Evolutionary conservation across 2,329 filamentous ascomycete genomes (phyloP).

Genomic region (Ophiostoma himal-ulmi): DNA sequence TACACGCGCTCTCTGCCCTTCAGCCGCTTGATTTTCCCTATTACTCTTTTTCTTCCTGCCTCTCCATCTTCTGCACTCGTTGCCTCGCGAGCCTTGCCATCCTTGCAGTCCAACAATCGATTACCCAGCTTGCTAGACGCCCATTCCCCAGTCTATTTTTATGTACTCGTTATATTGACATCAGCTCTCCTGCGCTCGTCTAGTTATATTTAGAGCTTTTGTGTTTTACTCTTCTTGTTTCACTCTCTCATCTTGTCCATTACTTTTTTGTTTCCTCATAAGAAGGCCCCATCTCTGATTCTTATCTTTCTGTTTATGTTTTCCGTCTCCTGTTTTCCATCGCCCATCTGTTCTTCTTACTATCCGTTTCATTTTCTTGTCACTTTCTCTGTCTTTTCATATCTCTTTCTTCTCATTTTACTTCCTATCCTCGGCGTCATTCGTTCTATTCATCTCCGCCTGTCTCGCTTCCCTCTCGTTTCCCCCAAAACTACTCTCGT

Average conservation of each 20-base stretch:
- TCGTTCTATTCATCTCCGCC: not conserved
- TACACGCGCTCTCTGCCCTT: not conserved
- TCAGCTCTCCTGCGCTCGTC: not conserved
- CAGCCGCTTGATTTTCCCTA: not conserved
- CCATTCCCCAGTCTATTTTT: conserved; percentile 1
- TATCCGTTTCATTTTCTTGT: not conserved
- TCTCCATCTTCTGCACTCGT: not conserved
- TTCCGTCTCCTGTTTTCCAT: not conserved
- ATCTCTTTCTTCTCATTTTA: conserved; percentile 16
- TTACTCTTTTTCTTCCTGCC: not conserved
- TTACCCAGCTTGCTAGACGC: not conserved
- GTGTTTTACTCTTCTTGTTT: conserved; percentile 21
- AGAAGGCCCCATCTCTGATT: not conserved
- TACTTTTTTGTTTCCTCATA: not conserved
- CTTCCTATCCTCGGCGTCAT: conserved; percentile 27
- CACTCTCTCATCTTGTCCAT: conserved; percentile 32
- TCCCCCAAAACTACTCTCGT: not conserved
- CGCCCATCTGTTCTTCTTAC: conserved; percentile 23
- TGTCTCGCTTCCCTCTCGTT: not conserved
- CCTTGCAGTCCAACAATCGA: not conserved
- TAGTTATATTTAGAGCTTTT: conserved; percentile 12
- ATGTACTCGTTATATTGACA: not conserved
- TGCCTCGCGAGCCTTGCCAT: not conserved
- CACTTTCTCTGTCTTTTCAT: not conserved
- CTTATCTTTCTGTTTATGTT: not conserved